Conservation (phyloP, 345 rosid genomes). For the Garcia nutans region DNA sequence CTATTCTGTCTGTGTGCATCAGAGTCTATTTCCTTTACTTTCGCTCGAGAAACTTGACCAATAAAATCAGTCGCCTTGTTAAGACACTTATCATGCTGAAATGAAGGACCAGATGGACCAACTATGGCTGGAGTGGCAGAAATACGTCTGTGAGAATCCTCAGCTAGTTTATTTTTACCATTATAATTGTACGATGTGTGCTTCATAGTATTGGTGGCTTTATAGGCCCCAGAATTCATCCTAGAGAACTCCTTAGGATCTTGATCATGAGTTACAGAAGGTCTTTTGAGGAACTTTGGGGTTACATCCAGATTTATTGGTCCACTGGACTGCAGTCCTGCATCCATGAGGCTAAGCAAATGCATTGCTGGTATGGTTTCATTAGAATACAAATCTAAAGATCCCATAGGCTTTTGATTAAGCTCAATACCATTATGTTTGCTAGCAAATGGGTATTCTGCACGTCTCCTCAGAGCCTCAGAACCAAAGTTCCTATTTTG, state of each 20-base stretch:
- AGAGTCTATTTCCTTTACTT: slow-evolving; percentile 42
- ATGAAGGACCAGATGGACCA: slow-evolving; percentile 55
- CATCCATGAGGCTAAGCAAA: slow-evolving; percentile 92
- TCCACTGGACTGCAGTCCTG: slow-evolving; percentile 48
- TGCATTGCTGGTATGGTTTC: slow-evolving; percentile 90
- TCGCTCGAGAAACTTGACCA: slow-evolving; percentile 48
- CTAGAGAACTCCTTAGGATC: slow-evolving; percentile 45
- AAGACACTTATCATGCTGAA: slow-evolving; percentile 43
- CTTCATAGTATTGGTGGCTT: slow-evolving; percentile 35
- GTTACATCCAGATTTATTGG: slow-evolving; percentile 45
- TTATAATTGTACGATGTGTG: slow-evolving; percentile 33
- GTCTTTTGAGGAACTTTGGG: slow-evolving; percentile 45
- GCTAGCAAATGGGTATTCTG: slow-evolving; percentile 49
- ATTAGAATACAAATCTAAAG: slow-evolving; percentile 56
- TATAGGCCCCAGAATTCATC: slow-evolving; percentile 40
- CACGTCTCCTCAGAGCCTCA: slow-evolving; percentile 30
- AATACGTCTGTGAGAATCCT: slow-evolving; percentile 31
- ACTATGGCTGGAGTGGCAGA: slow-evolving; percentile 34
- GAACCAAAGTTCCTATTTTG: slow-evolving; percentile 44
- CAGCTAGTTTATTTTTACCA: slow-evolving; percentile 40
- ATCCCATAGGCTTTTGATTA: slow-evolving; percentile 30
- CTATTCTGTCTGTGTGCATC: slow-evolving; percentile 34
- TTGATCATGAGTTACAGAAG: slow-evolving; percentile 44
- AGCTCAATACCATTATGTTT: slow-evolving; percentile 43
- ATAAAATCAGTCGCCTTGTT: slow-evolving; percentile 33